Conservation (phyloP, 2,329 filamentous ascomycete genomes). For the Metarhizium anisopliae region DNA sequence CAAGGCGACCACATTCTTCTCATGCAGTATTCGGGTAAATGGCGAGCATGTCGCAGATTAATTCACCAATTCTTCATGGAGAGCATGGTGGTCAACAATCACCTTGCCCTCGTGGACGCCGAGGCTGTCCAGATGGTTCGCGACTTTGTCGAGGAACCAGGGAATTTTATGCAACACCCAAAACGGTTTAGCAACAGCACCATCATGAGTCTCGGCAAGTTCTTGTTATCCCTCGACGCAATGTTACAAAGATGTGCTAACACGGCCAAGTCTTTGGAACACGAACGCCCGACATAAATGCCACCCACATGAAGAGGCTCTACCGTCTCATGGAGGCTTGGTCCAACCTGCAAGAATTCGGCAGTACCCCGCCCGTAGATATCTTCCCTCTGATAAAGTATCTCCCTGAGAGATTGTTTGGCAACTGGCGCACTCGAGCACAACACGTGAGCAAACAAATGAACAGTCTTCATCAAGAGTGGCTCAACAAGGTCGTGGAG, state of each 20-base stretch:
- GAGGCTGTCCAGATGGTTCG: constrained; percentile 37
- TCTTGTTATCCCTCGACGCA: neutral
- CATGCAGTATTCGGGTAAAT: constrained; percentile 13
- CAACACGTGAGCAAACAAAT: constrained; percentile 28
- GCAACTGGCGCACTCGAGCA: constrained; percentile 28
- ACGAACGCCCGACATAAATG: constrained; percentile 21
- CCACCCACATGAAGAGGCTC: constrained; percentile 26
- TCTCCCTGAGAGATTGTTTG: constrained; percentile 30
- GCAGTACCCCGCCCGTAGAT: constrained; percentile 40
- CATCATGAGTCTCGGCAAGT: constrained; percentile 27
- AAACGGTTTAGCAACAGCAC: constrained; percentile 40
- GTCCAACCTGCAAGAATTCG: constrained; percentile 34
- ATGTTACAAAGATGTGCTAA: neutral
- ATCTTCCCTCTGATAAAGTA: constrained; percentile 33
- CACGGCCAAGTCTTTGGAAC: constrained; percentile 21
- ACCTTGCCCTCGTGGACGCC: constrained; percentile 33
- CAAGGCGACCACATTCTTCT: constrained; percentile 34
- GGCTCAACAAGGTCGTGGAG: constrained; percentile 22
- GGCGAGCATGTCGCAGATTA: constrained; percentile 36
- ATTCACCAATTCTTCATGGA: constrained; percentile 37
- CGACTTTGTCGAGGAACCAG: constrained; percentile 31
- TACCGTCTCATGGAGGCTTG: constrained; percentile 33
- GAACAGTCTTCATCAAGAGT: constrained; percentile 29
- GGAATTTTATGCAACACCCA: constrained; percentile 36
- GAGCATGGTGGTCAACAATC: constrained; percentile 30